Evolutionary conservation across 768 basidiomycete species (phyloP).

Genomic region (Hericium alpestre): DNA sequence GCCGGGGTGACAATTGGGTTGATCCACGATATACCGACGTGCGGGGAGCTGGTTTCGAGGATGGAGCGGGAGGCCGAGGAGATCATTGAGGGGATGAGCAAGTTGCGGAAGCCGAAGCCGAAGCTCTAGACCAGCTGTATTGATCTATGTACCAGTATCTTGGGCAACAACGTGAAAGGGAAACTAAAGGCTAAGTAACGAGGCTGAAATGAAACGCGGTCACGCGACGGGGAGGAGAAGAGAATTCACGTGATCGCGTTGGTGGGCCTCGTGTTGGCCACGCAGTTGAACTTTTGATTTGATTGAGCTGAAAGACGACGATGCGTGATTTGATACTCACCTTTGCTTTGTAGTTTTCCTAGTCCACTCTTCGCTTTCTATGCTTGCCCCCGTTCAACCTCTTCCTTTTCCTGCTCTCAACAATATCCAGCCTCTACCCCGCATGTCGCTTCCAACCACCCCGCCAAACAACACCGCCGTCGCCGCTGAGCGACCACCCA

Average conservation of each 20-base stretch:
- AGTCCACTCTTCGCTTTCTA: background rate
- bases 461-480: background rate
- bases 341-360: background rate
- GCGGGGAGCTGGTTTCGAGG: constrained; percentile 53
- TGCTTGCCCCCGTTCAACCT: background rate
- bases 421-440: background rate
- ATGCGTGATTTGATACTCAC: background rate
- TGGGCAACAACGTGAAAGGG: background rate
- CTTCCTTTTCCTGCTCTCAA: background rate
- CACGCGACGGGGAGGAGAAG: background rate
- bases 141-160: background rate
- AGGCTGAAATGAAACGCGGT: background rate
- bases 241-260: constrained; percentile 1
- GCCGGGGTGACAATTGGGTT: constrained; percentile 56
- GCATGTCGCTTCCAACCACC: constrained; percentile 1
- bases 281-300: constrained; percentile 3
- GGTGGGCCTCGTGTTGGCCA: background rate
- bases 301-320: background rate
- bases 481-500: background rate
- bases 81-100: constrained; percentile 41
- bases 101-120: constrained; percentile 14
- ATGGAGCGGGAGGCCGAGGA: constrained; percentile 72
- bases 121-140: constrained; percentile 14
- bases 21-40: constrained; percentile 79
- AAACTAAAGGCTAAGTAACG: background rate